Conservation (phyloP, 2,329 filamentous ascomycete genomes). For the Stemphylium beticola region DNA sequence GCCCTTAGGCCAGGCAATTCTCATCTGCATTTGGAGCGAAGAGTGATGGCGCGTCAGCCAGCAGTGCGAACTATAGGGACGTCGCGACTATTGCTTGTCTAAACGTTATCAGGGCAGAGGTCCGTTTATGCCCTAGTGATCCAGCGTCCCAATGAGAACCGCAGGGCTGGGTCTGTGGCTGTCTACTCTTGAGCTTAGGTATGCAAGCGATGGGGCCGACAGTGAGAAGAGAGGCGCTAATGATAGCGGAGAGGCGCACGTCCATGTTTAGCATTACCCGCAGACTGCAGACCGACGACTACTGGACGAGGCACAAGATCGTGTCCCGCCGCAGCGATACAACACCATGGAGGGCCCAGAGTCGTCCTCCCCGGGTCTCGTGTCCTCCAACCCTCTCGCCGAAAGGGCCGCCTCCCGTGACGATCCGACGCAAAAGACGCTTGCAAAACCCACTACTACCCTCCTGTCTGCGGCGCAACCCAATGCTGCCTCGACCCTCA, state of each 20-base stretch:
- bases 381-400: slow-evolving; percentile 24
- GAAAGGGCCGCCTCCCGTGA: slow-evolving; percentile 23
- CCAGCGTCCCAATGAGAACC: background rate
- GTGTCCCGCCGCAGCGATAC: slow-evolving; percentile 36
- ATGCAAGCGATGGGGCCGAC: slow-evolving; percentile 3
- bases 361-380: slow-evolving; percentile 29
- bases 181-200: background rate
- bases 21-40: background rate
- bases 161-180: slow-evolving; percentile 7
- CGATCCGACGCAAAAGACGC: slow-evolving; percentile 9
- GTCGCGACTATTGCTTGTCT: background rate
- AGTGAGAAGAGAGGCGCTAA: slow-evolving; percentile 15
- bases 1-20: too few relatives aligned
- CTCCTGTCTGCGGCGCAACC: slow-evolving; percentile 24
- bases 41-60: background rate
- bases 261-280: slow-evolving; percentile 20
- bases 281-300: slow-evolving; percentile 20
- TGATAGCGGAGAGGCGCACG: slow-evolving; percentile 19
- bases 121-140: background rate
- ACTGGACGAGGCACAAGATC: slow-evolving; percentile 15
- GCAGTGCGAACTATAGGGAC: background rate
- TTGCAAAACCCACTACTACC: slow-evolving; percentile 9
- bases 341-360: slow-evolving; percentile 43
- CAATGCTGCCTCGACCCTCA: slow-evolving; percentile 28
- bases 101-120: slow-evolving; percentile 2